A percentile compares a stretch with the other conserved stretches of the same genome.
These are phyloP conservation scores for Aspergillus aculeatinus DNA, from an alignment of 2,329 filamentous ascomycete genomes.

Conservation along the genomic window DNA sequence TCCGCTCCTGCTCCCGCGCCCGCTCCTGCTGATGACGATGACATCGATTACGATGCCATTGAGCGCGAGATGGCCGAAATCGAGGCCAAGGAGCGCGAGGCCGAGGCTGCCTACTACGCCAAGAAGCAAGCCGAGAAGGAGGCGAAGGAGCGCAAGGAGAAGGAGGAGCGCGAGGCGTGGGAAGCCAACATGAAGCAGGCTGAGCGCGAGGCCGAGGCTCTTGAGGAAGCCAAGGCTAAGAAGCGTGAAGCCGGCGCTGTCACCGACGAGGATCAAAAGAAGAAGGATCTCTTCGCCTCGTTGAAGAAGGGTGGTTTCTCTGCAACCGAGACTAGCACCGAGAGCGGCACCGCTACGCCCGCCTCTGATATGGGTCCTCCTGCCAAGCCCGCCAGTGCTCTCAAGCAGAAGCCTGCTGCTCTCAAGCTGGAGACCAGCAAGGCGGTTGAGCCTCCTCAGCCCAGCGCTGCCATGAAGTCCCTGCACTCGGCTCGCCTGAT, in stretches of 20 bases:
- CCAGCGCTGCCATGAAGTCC: constrained; percentile 88
- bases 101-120: constrained; percentile 56
- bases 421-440: constrained; percentile 88
- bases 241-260: constrained; percentile 36
- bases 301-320: constrained; percentile 44
- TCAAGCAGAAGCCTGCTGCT: constrained; percentile 79
- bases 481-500: constrained; percentile 90
- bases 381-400: constrained; percentile 55
- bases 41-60: constrained; percentile 49
- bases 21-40: constrained; percentile 38
- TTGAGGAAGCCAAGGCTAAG: constrained; percentile 45
- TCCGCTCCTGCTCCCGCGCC: constrained; percentile 25
- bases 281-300: constrained; percentile 45
- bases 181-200: constrained; percentile 51
- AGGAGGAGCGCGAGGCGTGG: constrained; percentile 45
- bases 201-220: constrained; percentile 49
- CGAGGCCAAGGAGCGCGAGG: constrained; percentile 48
- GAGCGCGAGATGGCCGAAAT: constrained; percentile 48
- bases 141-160: constrained; percentile 46
- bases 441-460: constrained; percentile 84
- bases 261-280: constrained; percentile 33
- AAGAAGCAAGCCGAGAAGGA: constrained; percentile 77
- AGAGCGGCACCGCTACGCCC: constrained; percentile 48
- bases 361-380: constrained; percentile 51
- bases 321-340: constrained; percentile 40